Evolutionary conservation across 441 rosid species (phyloP), one percentile per base, ranked within the genome.

Genomic region (Arabidopsis hybrid): DNA sequence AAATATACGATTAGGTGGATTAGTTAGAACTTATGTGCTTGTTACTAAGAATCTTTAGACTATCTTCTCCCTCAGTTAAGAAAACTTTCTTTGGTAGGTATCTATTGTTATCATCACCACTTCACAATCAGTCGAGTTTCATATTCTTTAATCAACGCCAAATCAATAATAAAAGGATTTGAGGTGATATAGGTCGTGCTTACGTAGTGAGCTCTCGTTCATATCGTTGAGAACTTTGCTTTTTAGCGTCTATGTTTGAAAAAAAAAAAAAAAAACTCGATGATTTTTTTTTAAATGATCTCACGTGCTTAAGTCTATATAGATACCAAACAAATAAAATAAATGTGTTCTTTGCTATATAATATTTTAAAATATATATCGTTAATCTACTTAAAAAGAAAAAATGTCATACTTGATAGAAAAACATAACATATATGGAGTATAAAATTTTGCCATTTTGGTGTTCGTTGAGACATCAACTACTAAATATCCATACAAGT

Each of bases 1-100:
- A 49, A 14, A 38, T 29, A 40, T 42, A 43, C 21, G 47, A 53
- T 72, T 55, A 18, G 70, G 76, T 64, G 53, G 56, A 34, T 45
- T 64, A 64, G 76, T 64, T 53, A 11, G n/a, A 72, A 43, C 64
- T 55, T 72, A 53, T 63, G 38, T 63, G 64, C 38, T 63, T 72
- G 64, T 17, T 72, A 61, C 64, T 52, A 51, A 18, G 64, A 63
- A 62, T 72, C 55, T 63, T 52, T 52, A 52, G 69, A 72, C 63
- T 61, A 39, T 53, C 18, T 62, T 62, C 45, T 61, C 35, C 7
- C 21, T 53, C 61, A 40, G 36, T 51, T 45, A 38, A 59, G 38
- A 60, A 70, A 49, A 49, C 32, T 60, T 49, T 4, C 42, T 71
- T 71, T 60, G 67, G 67, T 60, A 60, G 67, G 67, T 71, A 60